Conservation (phyloP, 805 yeast genomes). For the Candida mattraensis region DNA sequence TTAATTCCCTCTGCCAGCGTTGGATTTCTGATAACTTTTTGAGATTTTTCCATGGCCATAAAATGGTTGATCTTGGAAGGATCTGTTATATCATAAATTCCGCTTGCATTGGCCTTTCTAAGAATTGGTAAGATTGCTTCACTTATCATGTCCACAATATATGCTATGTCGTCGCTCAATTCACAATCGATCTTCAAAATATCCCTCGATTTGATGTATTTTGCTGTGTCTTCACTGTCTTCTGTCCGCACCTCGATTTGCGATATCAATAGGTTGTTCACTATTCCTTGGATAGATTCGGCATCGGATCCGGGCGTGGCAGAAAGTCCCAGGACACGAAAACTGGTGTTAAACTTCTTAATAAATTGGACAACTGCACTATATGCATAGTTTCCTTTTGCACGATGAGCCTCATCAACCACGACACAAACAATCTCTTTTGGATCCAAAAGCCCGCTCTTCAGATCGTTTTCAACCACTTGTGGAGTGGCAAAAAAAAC, state of each 20-base stretch:
- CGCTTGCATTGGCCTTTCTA: slow-evolving; percentile 59
- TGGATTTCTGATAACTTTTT: slow-evolving; percentile 53
- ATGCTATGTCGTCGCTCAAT: slow-evolving; percentile 52
- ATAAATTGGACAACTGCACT: slow-evolving; percentile 74
- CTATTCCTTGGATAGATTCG: slow-evolving; percentile 84
- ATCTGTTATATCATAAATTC: slow-evolving; percentile 63
- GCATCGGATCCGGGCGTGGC: slow-evolving; percentile 94
- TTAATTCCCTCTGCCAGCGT: slow-evolving; percentile 64
- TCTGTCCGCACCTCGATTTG: slow-evolving; percentile 85
- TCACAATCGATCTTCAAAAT: slow-evolving; percentile 60
- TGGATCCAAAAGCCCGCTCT: slow-evolving; percentile 74
- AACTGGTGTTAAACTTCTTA: slow-evolving; percentile 60
- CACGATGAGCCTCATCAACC: slow-evolving; percentile 94
- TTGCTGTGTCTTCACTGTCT: slow-evolving; percentile 72
- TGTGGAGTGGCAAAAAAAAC: slow-evolving; percentile 96
- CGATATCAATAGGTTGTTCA: slow-evolving; percentile 71
- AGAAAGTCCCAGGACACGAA: slow-evolving; percentile 80
- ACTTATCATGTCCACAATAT: slow-evolving; percentile 54
- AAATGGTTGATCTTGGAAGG: slow-evolving; percentile 71
- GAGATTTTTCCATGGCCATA: slow-evolving; percentile 67
- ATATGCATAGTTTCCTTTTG: slow-evolving; percentile 88
- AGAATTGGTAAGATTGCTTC: slow-evolving; percentile 68
- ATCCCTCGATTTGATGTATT: slow-evolving; percentile 69
- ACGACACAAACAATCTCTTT: slow-evolving; percentile 72
- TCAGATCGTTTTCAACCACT: slow-evolving; percentile 87